Base-by-base conservation (phyloP, 1,284 basidiomycete species). In the Austroboletus niveus region DNA sequence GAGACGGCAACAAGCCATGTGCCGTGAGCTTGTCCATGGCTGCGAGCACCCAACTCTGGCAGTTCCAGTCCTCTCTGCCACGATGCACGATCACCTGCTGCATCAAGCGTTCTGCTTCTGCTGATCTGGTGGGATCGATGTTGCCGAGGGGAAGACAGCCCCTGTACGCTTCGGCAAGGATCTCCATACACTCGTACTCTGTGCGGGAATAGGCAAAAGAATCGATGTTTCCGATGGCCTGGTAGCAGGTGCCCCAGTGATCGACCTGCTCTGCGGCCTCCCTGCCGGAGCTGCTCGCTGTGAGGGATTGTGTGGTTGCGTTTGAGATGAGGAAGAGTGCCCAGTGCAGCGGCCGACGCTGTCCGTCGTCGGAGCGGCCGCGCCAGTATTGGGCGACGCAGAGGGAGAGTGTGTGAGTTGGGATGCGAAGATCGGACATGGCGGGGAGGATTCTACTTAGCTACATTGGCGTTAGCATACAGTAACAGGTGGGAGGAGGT, bases 321-420 rank as follows among this genome's bases (percentile, higher is more conserved):
- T 64, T 64, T 22, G 59, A 49, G 29, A 65, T 53, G 46, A 65
- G 55, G 39, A 65, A 69, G 49, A 69, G 62, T 36, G 66, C 66
- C 63, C 57, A 65, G 39, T 69, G 67, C 31, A 68, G 65, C 22
- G 67, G 66, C 9, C 57, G 22, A 17, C 58, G 51, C 35, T 65
- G 59, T 35, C 66, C 63, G 36, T 66, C 57, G 2, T 39, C 42
- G 1, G 54, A 20, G 32, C 55, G 52, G 8, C 66, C 60, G 5
- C 66, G 66, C 66, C 61, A 66, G 45, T 69, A 65, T 30, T 67
- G 63, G 5, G 63, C 66, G 29, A 65, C 53, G 45, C 64, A 68
- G 44, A 65, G 51, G 1, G 62, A 61, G 46, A 65, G 55, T n/a
- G 60, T 60, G 54, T 56, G 54, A 1, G 62, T 53, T 2, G 47